These are phyloP conservation scores for Stentor roeselii DNA, from an alignment of 73 alveolate genomes.

Conservation along the genomic window DNA sequence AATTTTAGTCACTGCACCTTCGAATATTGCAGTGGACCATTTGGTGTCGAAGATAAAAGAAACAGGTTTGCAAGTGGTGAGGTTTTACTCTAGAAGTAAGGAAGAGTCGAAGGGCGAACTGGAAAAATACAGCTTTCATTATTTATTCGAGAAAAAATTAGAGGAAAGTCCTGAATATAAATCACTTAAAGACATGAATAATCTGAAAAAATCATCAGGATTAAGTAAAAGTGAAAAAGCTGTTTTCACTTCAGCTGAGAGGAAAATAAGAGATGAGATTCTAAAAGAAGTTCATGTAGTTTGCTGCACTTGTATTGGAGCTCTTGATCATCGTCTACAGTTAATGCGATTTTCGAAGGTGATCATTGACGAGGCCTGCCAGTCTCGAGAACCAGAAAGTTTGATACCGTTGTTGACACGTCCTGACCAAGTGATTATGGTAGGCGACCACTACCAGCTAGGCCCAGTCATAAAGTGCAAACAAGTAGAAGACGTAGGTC, in stretches of 20 bases:
- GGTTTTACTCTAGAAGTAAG: neutral
- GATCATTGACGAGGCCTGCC: slow-evolving; percentile 85
- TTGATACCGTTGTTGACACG: slow-evolving; percentile 87
- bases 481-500: slow-evolving; percentile 93
- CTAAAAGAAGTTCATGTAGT: slow-evolving; percentile 40
- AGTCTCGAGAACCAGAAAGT: slow-evolving; percentile 94
- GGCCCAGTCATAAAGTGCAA: slow-evolving; percentile 94
- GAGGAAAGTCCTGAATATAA: neutral
- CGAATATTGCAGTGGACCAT: slow-evolving; percentile 2
- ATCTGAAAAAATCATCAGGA: neutral
- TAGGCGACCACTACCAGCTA: slow-evolving; percentile 94
- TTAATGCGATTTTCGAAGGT: slow-evolving; percentile 38
- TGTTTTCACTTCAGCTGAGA: neutral
- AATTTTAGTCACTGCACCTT: slow-evolving; percentile 6
- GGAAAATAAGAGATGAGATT: neutral
- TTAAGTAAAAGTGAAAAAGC: neutral
- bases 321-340: slow-evolving; percentile 46
- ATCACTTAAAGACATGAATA: neutral
- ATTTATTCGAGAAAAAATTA: too few relatives aligned
- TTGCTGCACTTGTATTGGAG: slow-evolving; percentile 49
- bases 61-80: neutral
- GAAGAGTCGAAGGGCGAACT: neutral
- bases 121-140: neutral
- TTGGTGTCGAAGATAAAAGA: neutral
- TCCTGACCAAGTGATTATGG: slow-evolving; percentile 93